Percentiles rank a stretch among this genome's conserved stretches.
Conservation (phyloP, 2,329 filamentous ascomycete species). For the Ilyonectria sp. region DNA sequence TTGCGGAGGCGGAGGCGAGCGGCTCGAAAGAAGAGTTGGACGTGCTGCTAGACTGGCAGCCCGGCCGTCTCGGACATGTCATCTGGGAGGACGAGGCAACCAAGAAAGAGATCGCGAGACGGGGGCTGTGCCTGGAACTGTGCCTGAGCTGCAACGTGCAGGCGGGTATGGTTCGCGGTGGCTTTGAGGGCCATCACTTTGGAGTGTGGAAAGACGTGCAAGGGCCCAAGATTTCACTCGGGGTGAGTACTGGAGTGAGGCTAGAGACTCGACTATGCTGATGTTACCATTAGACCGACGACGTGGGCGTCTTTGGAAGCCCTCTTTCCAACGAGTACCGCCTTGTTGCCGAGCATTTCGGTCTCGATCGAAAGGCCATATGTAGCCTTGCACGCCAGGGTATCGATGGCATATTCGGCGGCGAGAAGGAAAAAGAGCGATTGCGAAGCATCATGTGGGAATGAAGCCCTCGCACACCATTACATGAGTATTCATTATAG, state of each 20-base stretch:
- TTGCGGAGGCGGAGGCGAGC: conserved; percentile 77
- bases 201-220: conserved; percentile 76
- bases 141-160: conserved; percentile 88
- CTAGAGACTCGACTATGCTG: conserved; percentile 11
- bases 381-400: conserved; percentile 72
- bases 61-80: conserved; percentile 82
- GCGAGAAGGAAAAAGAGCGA: conserved; percentile 72
- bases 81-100: conserved; percentile 78
- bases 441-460: conserved; percentile 67
- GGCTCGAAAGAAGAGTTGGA: conserved; percentile 72
- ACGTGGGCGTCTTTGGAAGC: conserved; percentile 86
- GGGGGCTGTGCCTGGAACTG: conserved; percentile 78
- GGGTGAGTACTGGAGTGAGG: conserved; percentile 68
- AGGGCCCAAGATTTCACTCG: conserved; percentile 75
- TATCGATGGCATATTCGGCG: conserved; percentile 77
- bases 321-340: conserved; percentile 83
- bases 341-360: conserved; percentile 80
- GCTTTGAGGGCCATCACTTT: conserved; percentile 82
- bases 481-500: background rate
- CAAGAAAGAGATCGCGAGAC: conserved; percentile 67
- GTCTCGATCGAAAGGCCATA: conserved; percentile 62
- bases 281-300: conserved; percentile 75
- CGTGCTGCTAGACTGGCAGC: conserved; percentile 75
- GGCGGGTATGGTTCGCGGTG: conserved; percentile 78
- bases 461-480: conserved; percentile 1